Evolutionary conservation across 441 rosid genomes (phyloP).

Genomic region (Pelargonium fulgidum): DNA sequence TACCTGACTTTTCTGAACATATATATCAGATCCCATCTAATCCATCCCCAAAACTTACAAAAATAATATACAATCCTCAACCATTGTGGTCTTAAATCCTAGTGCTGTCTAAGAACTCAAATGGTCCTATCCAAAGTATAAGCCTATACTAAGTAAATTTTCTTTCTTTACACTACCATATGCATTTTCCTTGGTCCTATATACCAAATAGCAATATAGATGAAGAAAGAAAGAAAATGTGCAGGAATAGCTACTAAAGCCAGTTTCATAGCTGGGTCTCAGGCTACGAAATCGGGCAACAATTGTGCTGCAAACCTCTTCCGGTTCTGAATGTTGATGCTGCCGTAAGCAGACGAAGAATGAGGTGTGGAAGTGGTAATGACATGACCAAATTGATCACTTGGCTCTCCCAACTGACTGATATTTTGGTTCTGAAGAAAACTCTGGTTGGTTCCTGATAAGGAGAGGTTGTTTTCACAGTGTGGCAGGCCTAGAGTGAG

Average conservation of each 20-base stretch:
- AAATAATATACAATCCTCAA: conserved; percentile 73
- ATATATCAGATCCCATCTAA: conserved; percentile 38
- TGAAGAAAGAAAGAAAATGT: conserved; percentile 4
- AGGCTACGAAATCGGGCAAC: conserved; percentile 86
- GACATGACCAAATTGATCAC: conserved; percentile 46
- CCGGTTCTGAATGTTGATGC: conserved; percentile 64
- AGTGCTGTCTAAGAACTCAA: conserved; percentile 46
- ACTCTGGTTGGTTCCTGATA: conserved; percentile 59
- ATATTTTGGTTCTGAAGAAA: conserved; percentile 78
- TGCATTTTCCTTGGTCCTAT: conserved; percentile 27
- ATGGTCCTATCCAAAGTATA: conserved; percentile 56
- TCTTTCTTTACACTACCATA: conserved; percentile 48
- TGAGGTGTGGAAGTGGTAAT: conserved; percentile 51
- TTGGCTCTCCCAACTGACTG: conserved; percentile 52
- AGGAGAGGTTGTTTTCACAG: conserved; percentile 53
- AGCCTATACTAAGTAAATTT: conserved; percentile 50
- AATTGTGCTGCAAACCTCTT: conserved; percentile 84
- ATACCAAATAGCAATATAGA: neutral
- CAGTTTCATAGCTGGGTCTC: conserved; percentile 15
- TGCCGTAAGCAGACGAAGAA: conserved; percentile 59
- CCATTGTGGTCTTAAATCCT: conserved; percentile 51
- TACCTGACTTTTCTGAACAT: conserved; percentile 27
- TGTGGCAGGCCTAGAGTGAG: conserved; percentile 87
- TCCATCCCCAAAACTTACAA: conserved; percentile 62
- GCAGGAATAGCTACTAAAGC: neutral